Conservation (phyloP, 2,329 filamentous ascomycete genomes). For the Paradendryphiella salina region DNA sequence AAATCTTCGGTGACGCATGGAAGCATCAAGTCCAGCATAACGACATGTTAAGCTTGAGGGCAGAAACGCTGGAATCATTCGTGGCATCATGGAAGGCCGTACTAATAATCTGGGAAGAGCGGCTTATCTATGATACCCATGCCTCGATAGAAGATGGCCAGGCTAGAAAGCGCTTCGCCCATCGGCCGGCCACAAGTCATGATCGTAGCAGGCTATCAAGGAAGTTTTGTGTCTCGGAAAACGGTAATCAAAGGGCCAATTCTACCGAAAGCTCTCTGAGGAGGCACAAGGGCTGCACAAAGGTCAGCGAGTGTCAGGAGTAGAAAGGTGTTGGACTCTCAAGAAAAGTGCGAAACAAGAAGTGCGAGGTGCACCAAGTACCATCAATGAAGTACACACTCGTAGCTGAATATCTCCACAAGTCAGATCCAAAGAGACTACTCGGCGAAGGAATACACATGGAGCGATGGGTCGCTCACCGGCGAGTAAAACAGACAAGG, state of each 20-base stretch:
- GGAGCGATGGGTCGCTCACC: no score
- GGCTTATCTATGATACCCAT: background rate
- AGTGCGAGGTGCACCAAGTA: no score
- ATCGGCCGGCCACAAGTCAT: background rate
- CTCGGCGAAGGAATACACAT: no score
- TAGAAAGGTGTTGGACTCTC: background rate
- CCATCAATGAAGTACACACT: background rate
- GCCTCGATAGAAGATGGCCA: background rate
- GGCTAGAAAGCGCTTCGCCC: background rate
- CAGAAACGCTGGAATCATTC: no score
- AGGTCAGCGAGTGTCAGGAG: background rate
- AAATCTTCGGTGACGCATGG: background rate
- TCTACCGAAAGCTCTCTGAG: background rate
- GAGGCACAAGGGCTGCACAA: background rate
- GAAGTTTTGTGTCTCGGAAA: no score
- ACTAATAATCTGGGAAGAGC: no score
- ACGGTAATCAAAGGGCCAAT: no score
- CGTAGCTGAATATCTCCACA: background rate
- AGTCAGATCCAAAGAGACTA: no score
- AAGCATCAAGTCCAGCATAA: background rate
- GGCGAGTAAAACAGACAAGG: no score
- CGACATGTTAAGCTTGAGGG: background rate
- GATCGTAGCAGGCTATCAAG: background rate
- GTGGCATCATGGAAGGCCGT: no score
- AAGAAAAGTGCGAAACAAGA: background rate